Percentiles rank a stretch among this genome's conserved stretches.
phyloP scores from a whole-genome alignment of 1,139 yeast species.

The Hyphopichia pseudoburtonii region DNA sequence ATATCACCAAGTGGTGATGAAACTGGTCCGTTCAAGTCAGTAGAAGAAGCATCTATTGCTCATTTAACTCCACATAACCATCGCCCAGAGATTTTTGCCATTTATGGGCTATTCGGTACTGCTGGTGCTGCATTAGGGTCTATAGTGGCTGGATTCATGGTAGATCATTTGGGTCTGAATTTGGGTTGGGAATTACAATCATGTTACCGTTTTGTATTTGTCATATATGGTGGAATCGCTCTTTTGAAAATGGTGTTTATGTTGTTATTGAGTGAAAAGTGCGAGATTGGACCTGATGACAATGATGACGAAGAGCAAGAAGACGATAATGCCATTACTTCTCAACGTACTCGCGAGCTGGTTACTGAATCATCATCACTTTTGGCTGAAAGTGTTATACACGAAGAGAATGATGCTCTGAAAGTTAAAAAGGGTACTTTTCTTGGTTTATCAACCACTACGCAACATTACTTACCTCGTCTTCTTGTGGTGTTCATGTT shows the following conservation, averaged over 20 bases:
- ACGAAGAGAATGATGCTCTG: conserved; percentile 3
- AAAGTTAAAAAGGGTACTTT: conserved; percentile 2
- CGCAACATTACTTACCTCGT: conserved; percentile 36
- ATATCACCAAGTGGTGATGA: conserved; percentile 92
- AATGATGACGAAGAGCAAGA: conserved; percentile 9
- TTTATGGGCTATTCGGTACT: conserved; percentile 66
- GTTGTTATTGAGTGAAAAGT: conserved; percentile 51
- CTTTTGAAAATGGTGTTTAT: conserved; percentile 53
- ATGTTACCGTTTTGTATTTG: conserved; percentile 62
- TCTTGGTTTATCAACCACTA: conserved; percentile 26
- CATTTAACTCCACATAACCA: conserved; percentile 68
- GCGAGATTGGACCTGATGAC: conserved; percentile 41
- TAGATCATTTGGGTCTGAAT: conserved; percentile 39
- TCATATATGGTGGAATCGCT: conserved; percentile 58
- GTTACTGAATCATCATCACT: conserved; percentile 8
- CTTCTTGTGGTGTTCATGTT: conserved; percentile 58
- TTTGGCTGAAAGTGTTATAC: conserved; percentile 4
- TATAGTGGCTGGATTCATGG: conserved; percentile 57
- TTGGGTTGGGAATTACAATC: conserved; percentile 30
- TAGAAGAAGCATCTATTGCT: conserved; percentile 85
- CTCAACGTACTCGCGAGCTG: no score
- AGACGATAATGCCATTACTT: conserved; percentile 5
- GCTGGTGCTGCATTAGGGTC: conserved; percentile 79
- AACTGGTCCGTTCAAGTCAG: conserved; percentile 88
- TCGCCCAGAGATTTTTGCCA: conserved; percentile 75